These are phyloP conservation scores for Cordyceps pruinosa DNA, from an alignment of 2,329 filamentous ascomycete species.

Conservation along the genomic window DNA sequence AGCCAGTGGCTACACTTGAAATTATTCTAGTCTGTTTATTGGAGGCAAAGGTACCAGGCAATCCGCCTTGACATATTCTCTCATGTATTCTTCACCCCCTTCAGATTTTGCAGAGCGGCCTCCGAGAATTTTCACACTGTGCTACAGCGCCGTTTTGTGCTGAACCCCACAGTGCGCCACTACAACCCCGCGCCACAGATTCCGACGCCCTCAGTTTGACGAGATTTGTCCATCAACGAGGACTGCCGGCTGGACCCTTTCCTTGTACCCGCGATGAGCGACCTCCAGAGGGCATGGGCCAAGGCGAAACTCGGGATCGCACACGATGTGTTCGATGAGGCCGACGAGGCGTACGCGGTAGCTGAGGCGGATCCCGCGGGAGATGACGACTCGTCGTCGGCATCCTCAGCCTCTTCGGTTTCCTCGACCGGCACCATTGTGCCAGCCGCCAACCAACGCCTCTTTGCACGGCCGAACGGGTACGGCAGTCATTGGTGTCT, in stretches of 20 bases:
- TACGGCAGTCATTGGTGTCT: constrained; percentile 31
- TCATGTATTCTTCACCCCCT: not conserved
- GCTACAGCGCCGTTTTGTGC: not conserved
- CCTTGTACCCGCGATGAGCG: constrained; percentile 54
- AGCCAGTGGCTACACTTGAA: no score
- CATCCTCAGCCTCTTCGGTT: constrained; percentile 60
- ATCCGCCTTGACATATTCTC: not conserved
- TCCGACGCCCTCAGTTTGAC: not conserved
- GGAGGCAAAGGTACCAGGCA: no score
- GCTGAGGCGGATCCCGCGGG: constrained; percentile 38
- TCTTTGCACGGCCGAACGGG: constrained; percentile 67
- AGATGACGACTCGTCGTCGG: constrained; percentile 62
- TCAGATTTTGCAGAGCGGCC: not conserved
- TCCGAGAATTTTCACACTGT: not conserved
- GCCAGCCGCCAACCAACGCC: constrained; percentile 64
- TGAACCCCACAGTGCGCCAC: constrained; percentile 7
- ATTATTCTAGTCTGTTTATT: no score
- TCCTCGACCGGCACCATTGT: constrained; percentile 91
- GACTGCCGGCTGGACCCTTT: constrained; percentile 7
- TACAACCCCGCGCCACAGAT: constrained; percentile 1
- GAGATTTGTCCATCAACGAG: not conserved
- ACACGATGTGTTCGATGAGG: constrained; percentile 42
- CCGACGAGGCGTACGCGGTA: constrained; percentile 46
- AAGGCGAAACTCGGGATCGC: constrained; percentile 63
- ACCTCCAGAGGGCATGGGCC: constrained; percentile 71